Evolutionary conservation across 345 rosid species (phyloP).

Genomic region (Streptanthus diversifolius): DNA sequence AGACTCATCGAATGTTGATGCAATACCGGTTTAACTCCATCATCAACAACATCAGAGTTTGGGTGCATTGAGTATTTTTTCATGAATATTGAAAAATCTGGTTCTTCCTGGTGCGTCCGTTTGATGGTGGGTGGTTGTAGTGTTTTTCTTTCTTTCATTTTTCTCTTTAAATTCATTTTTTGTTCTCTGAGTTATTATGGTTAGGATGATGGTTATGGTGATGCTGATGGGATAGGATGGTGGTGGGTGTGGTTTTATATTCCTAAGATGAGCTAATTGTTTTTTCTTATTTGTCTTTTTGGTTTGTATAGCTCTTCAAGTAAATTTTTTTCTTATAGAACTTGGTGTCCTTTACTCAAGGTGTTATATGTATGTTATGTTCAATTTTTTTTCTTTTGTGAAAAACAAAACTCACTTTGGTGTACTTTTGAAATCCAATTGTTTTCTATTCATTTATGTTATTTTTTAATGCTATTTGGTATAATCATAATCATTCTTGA

Average conservation of each 20-base stretch:
- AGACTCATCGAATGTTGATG: constrained; percentile 86
- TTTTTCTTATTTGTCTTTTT: constrained; percentile 18
- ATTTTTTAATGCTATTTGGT: not conserved
- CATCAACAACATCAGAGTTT: not conserved
- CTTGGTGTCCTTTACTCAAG: constrained; percentile 10
- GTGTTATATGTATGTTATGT: constrained; percentile 12
- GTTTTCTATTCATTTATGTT: not conserved
- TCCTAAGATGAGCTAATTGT: constrained; percentile 34
- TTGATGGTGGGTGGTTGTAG: constrained; percentile 27
- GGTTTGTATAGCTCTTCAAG: constrained; percentile 37
- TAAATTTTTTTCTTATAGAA: constrained; percentile 10
- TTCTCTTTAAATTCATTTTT: constrained; percentile 7
- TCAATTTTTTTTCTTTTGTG: constrained; percentile 18
- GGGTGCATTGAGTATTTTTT: constrained; percentile 30
- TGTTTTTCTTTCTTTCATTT: constrained; percentile 8
- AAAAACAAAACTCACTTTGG: not conserved
- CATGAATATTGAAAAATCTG: constrained; percentile 21
- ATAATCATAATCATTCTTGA: not conserved
- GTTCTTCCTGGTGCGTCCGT: constrained; percentile 16
- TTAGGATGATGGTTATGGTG: constrained; percentile 10
- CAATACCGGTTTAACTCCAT: constrained; percentile 71
- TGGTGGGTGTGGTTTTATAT: constrained; percentile 17
- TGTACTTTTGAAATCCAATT: not conserved
- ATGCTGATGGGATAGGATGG: no score
- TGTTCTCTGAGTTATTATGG: constrained; percentile 7